Evolutionary conservation across 305 asterid genomes (phyloP), one percentile per base, ranked within the genome.

Genomic region (Fraxinus xanthoxyloides): DNA sequence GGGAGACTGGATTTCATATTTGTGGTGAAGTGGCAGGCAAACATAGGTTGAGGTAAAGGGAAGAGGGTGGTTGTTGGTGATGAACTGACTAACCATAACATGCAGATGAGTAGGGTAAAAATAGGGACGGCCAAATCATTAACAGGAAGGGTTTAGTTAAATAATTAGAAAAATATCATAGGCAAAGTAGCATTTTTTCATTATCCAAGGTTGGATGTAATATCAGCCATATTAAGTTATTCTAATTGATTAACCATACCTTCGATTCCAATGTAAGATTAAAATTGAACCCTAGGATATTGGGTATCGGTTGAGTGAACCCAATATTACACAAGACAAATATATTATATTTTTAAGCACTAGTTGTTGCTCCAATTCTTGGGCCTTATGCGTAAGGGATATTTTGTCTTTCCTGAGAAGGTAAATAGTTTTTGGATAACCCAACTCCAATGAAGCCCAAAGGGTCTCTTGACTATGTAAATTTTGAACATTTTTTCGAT

Each of bases 391-490:
- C 73, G 12, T n/a, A 30, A 34, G 36, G 46, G 34, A 63, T 48
- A 51, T 7, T 43, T 35, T 63, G 23, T 51, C 67, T 59, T 59
- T 21, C 69, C 75, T 15, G 21, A 54, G 63, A 72, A 23, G 69
- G 24, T 51, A 36, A n/a, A 23, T 75, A 32, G n/a, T 75, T 30
- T 80, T 19, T 19, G 72, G 34, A 65, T 31, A 19, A 19, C 34
- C 75, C 32, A n/a, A 36, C 40, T 30, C 28, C 36, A 43, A 19
- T 70, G 32, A 36, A 78, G 38, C 59, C 72, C 79, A 23, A 77
- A 82, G 19, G 51, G 28, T 63, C 61, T 67, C 19, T 67, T 56
- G 32, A 76, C 36, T 79, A 48, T n/a, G 85, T 74, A 54, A 12
- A 17, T 74, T 70, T 28, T 28, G 8, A 56, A 63, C 46, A 75